Percentiles rank a stretch among this genome's conserved stretches.
These are phyloP conservation scores for Pichia pseudocactophila DNA, from an alignment of 805 yeast genomes.

Conservation along the genomic window DNA sequence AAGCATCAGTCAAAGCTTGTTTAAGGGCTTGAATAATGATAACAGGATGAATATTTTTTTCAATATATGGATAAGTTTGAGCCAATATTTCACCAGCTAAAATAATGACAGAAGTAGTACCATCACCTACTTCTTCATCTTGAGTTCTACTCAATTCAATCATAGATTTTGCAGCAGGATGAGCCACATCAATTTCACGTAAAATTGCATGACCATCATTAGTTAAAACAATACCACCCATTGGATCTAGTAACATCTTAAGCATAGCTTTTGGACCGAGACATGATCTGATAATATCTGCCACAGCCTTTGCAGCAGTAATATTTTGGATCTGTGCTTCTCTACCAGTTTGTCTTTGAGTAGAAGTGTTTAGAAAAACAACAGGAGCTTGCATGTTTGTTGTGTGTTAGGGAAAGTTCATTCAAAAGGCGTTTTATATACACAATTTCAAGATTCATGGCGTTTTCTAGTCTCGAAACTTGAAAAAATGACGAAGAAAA, in stretches of 20 bases:
- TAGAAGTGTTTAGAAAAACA: conserved; percentile 75
- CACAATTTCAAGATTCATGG: too few species aligned
- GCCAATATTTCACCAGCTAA: conserved; percentile 96
- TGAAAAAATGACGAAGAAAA: too few species aligned
- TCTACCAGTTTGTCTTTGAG: conserved; percentile 92
- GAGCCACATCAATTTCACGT: conserved; percentile 94
- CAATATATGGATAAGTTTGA: conserved; percentile 88
- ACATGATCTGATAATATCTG: conserved; percentile 96
- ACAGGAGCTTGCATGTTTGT: conserved; percentile 71
- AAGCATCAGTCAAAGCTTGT: conserved; percentile 82
- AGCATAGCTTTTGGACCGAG: conserved; percentile 99
- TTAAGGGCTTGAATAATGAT: conserved; percentile 91
- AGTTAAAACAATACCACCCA: conserved; percentile 92
- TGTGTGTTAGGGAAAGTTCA: too few species aligned
- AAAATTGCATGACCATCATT: conserved; percentile 98
- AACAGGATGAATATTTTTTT: conserved; percentile 94
- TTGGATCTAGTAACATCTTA: conserved; percentile 94
- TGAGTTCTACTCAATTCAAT: conserved; percentile 93
- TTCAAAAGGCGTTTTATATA: too few species aligned
- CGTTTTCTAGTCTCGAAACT: too few species aligned
- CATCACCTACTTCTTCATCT: conserved; percentile 88
- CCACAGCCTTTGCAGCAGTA: conserved; percentile 99
- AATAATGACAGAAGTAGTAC: conserved; percentile 95
- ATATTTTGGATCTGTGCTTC: conserved; percentile 95
- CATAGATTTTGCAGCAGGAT: conserved; percentile 99